Percentiles rank a stretch among this genome's conserved stretches.
These are phyloP conservation scores for Nicotiana attenuata DNA, from an alignment of 257 asterid species.

Conservation along the genomic window DNA sequence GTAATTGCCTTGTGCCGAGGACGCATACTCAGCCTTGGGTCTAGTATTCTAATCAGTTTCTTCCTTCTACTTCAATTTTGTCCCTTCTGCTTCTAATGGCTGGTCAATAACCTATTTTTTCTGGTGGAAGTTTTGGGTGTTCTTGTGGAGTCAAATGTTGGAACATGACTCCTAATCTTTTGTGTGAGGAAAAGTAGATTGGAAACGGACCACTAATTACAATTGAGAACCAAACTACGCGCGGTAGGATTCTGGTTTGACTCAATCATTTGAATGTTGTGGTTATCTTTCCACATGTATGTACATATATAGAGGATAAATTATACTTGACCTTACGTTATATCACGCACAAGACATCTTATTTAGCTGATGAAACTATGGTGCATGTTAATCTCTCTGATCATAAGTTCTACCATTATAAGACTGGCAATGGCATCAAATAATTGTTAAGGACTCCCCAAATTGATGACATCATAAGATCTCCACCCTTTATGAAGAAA, in stretches of 20 bases:
- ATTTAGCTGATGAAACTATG: neutral
- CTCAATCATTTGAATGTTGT: neutral
- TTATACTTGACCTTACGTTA: neutral
- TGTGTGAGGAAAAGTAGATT: neutral
- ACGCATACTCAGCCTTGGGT: neutral
- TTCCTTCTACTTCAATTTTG: neutral
- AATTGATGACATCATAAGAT: neutral
- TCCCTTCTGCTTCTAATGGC: conserved; percentile 1
- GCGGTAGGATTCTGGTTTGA: neutral
- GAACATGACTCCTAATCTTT: no score
- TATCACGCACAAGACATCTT: neutral
- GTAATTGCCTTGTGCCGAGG: neutral
- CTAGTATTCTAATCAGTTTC: neutral
- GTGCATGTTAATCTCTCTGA: neutral
- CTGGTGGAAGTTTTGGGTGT: neutral
- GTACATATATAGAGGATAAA: neutral
- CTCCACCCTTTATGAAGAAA: neutral
- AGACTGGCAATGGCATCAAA: neutral
- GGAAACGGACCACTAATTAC: neutral
- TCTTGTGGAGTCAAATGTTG: neutral
- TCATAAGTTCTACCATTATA: neutral
- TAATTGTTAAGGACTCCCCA: neutral
- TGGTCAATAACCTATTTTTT: neutral
- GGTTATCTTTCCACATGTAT: neutral
- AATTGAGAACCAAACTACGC: neutral